Evolutionary conservation across 306 rosid genomes (phyloP), one percentile per base, ranked within the genome.

Genomic region (Coriaria nepalensis): DNA sequence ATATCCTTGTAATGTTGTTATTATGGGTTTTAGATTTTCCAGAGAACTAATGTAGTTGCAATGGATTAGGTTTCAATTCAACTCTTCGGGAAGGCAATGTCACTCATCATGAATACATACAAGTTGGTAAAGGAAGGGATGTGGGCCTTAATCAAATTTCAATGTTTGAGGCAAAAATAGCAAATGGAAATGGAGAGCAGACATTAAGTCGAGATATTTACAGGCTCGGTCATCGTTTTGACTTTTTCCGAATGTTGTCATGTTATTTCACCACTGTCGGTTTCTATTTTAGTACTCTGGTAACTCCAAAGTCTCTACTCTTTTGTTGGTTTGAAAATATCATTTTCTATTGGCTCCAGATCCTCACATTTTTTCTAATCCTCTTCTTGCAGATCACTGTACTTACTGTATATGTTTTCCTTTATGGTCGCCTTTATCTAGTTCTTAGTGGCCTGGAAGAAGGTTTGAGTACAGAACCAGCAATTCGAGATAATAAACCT

Each of bases 61-160:
- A 37, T 4, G 8, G 34, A 37, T 73, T 73, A 90, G 97, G 97
- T 56, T 90, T 84, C 72, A 90, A 90, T 68, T 90, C 97, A 52
- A 90, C 97, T 34, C 84, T 90, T 15, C 95, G 97, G 34, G 95
- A 84, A 77, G 97, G 97, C 66, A 90, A 84, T 65, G 94, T 90
- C 57, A 90, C 97, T 42, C 97, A 90, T 77, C 97, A 90, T 7
- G 97, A 90, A 59, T 90, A 84, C 78, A 90, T 90, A 61, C 97
- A 90, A 81, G 97, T 84, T 40, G 97, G 97, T 57, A 90, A 84
- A 65, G 97, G 97, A 6, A 77, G 97, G 66, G 97, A 90, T 72
- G 97, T 90, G 57, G 97, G 97, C 49, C 97, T 90, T 63, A 90
- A 90, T 66, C 97, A 90, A 74, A 90, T 90, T 70, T 90, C 97